Evolutionary conservation across 2,329 filamentous ascomycete genomes (phyloP), one percentile per base, ranked within the genome.

Genomic region (Aspergillus sp.): DNA sequence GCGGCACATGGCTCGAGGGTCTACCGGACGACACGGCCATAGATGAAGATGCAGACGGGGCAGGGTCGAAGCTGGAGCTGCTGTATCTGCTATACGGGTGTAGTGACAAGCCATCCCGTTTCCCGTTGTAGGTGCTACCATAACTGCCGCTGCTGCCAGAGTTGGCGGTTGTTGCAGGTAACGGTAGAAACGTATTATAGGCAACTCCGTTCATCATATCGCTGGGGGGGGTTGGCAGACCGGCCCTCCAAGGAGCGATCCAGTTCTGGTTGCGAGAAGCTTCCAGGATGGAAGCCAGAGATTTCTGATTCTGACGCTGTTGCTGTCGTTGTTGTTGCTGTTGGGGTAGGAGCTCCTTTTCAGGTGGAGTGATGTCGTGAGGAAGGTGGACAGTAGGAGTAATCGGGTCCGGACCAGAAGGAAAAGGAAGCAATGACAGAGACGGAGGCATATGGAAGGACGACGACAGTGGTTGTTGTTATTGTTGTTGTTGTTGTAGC

Each of bases 141-240:
- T 68, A 63, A 8, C 19, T 39, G 36, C 7, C 3, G 12, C 68
- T 62, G 7, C 19, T 39, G 36, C 7, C 3, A 9, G 36, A 19
- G 36, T 7, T 39, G 26, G 19, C 27, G 7, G 36, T 39, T 8
- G 36, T 26, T 27, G 26, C 4, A 26, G 19, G 19, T 28, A 27
- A 39, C 40, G 60, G 42, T 10, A 60, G 56, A 29, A 65, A 50
- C 29, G 57, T 58, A 50, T 64, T 67, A 48, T 67, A 66, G 29
- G 67, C 59, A 42, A 70, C 55, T n/a, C 67, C 65, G 43, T 60
- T 66, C 68, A 70, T 70, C 68, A 70, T 70, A 43, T 70, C 67
- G 63, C 53, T 56, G 34, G 67, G 68, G 47, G 67, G 67, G 28
- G 67, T 70, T 26, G 65, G 67, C 34, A 70, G 56, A 55, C 67